Base-by-base conservation (phyloP, 1,284 basidiomycete species). In the Laetiporus sulphureus region DNA sequence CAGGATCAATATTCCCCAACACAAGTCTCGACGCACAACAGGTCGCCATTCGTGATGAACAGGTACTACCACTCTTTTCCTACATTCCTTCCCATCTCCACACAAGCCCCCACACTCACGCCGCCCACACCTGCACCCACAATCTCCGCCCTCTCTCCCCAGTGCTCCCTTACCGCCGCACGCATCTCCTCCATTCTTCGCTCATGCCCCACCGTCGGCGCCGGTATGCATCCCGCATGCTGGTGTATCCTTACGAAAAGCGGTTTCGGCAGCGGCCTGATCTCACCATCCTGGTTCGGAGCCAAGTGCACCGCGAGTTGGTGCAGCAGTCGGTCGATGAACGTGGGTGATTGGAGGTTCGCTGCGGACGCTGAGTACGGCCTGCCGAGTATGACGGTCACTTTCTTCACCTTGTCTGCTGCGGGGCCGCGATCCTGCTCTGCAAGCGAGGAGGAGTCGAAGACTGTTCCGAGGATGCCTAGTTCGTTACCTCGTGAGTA, bases 371-470 rank as follows among this genome's bases (percentile, higher is more conserved):
- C 57, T 57, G 69, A 70, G 59, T 86, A 78, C 0, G 89, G 87
- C 0, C 93, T 93, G 11, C 94, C 93, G 29, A 93, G 67, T 91
- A 99, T 96, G 38, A 93, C 77, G 0, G 94, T 94, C 47, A 96
- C 60, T 59, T 96, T 96, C 20, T 69, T 75, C 53, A 75, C 63
- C n/a, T n/a, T n/a, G n/a, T n/a, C n/a, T 11, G 40, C 50, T 15
- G 50, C 51, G 46, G 51, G 50, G 31, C 59, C 61, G 2, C 60
- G 57, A 55, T 92, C 87, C 52, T 93, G 87, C 12, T 71, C 73
- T 0, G 81, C 71, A 19, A 89, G 68, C 3, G 83, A 74, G 36
- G 74, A 83, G 0, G 84, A 88, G 62, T 94, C 91, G 61, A 94
- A 94, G 5, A 92, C 84, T 16, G 81, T 79, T 2, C 91, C 91